Evolutionary conservation across 208 protist species (phyloP), one percentile per base, ranked within the genome.

Genomic region (Crithidia mellificae): DNA sequence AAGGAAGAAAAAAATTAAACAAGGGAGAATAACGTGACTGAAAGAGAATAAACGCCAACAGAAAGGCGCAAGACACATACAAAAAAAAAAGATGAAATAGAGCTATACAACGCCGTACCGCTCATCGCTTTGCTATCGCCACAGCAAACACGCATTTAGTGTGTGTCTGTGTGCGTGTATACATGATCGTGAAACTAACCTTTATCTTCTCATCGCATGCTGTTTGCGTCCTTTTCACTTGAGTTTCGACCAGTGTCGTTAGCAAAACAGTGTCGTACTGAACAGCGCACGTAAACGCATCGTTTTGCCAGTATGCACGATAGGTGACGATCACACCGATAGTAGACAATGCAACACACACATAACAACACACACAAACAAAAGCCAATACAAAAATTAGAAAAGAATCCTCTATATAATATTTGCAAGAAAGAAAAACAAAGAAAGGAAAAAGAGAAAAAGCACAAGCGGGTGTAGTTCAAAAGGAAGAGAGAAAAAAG

Each of bases 341-440:
- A n/a, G n/a, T n/a, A n/a, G n/a, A n/a, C n/a, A n/a, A n/a, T n/a
- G n/a, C n/a, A n/a, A n/a, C n/a, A 43, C 52, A 17, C 41, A 46
- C 41, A 19, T n/a, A n/a, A n/a, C n/a, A n/a, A n/a, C 24, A 36
- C 50, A 30, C 24, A 20, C 29, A 27, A 39, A 24, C 1, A 41
- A 54, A 32, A 46, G 41, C 51, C 1, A 34, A 25, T 56, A 27
- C 51, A 11, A 56, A 39, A 56, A n/a, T n/a, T n/a, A n/a, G n/a
- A n/a, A 24, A 56, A 39, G 17, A 24, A 9, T 41, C 25, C 15
- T 39, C 51, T 20, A 39, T 30, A n/a, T 38, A 38, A 38, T 12
- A 38, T 12, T 38, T 11, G 34, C 5, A 38, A 38, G 34, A 38
- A 38, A 38, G 34, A 38, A 38, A 38, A 4, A n/a, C 41, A 15